phyloP scores from a whole-genome alignment of 2,329 filamentous ascomycete genomes.

The Fusarium oxysporum region DNA sequence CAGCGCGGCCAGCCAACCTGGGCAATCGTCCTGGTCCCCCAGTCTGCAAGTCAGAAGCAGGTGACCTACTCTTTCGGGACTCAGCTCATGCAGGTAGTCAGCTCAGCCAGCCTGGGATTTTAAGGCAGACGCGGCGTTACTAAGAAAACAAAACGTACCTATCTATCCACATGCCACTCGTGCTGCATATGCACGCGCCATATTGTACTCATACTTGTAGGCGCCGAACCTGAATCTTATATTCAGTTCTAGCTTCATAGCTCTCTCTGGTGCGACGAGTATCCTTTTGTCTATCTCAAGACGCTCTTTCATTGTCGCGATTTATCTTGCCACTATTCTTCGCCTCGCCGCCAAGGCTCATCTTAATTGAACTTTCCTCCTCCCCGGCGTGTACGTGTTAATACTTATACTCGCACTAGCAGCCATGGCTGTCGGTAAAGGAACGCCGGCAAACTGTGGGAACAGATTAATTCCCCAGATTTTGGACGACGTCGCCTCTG shows the following conservation, averaged over 20 bases:
- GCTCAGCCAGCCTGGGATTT: rapidly evolving
- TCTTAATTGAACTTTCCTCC: not conserved
- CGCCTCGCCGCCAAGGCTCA: not conserved
- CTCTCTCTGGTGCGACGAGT: too few species aligned
- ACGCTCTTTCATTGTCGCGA: not conserved
- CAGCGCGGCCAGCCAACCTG: not conserved
- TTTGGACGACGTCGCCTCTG: not conserved
- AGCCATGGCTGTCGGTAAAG: not conserved
- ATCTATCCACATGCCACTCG: too few species aligned
- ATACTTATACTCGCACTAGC: not conserved
- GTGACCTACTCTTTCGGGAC: not conserved
- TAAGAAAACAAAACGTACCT: not conserved
- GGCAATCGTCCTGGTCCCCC: not conserved
- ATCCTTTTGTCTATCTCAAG: not conserved
- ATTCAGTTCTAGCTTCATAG: not conserved
- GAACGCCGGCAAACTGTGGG: not conserved
- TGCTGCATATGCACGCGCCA: not conserved
- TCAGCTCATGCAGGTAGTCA: not conserved
- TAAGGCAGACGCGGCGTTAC: not conserved
- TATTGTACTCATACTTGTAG: not conserved
- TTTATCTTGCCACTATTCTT: not conserved
- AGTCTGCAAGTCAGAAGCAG: not conserved
- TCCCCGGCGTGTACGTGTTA: rapidly evolving
- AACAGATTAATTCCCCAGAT: conserved; percentile 3
- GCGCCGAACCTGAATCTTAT: not conserved